phyloP scores from a whole-genome alignment of 176 grass and related monocot species.

The Neostapfia colusana region DNA sequence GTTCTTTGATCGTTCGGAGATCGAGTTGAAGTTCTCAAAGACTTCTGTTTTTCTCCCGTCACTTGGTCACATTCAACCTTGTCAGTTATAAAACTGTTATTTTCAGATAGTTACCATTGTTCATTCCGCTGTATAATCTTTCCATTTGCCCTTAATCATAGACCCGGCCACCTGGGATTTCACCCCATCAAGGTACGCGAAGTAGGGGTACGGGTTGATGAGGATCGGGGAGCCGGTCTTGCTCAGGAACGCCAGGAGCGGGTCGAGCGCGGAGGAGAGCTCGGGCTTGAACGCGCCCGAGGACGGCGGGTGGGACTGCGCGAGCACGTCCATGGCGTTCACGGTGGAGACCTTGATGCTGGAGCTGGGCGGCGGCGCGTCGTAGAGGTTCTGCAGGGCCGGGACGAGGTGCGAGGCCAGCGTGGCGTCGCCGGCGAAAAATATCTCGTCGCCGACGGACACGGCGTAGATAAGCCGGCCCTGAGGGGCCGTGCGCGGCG shows the following conservation, averaged over 20 bases:
- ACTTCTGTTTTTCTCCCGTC: no score
- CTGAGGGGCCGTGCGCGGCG: constrained; percentile 45
- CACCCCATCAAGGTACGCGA: no score
- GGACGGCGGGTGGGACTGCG: constrained; percentile 72
- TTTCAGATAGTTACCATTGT: no score
- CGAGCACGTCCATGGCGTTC: constrained; percentile 71
- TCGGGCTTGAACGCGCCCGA: constrained; percentile 61
- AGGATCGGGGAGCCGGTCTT: constrained; percentile 79
- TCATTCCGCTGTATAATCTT: no score
- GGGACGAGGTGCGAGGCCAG: constrained; percentile 58
- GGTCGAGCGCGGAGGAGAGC: constrained; percentile 45
- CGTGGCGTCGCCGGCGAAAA: constrained; percentile 62
- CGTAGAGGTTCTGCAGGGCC: constrained; percentile 69
- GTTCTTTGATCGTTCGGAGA: no score
- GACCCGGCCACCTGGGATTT: no score
- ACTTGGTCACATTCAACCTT: no score
- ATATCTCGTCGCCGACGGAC: constrained; percentile 82
- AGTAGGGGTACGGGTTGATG: constrained; percentile 87
- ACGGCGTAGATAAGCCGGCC: constrained; percentile 56
- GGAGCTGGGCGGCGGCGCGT: constrained; percentile 53
- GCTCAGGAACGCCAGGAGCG: constrained; percentile 68
- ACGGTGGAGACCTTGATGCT: constrained; percentile 71
- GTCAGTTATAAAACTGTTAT: no score
- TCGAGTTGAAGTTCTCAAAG: no score
- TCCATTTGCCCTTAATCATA: no score